Percentiles rank a stretch among this genome's conserved stretches.
phyloP scores from a whole-genome alignment of 192 early-diverging fungal species.

The Coemansia sp. region DNA sequence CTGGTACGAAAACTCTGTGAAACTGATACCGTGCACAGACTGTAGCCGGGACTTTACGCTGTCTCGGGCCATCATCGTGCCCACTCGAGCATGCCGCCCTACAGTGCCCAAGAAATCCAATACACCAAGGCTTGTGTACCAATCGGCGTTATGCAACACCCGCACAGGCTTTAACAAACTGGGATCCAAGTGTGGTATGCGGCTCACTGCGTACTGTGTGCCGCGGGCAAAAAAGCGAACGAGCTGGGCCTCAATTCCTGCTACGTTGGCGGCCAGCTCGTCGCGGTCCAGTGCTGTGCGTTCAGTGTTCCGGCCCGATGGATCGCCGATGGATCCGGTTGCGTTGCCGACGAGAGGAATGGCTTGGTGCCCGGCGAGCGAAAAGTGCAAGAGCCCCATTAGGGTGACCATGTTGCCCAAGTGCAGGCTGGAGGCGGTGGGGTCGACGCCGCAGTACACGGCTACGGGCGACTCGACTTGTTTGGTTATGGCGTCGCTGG shows the following conservation, averaged over 20 bases:
- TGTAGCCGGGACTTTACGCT: slow-evolving; percentile 82
- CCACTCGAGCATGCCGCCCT: slow-evolving; percentile 78
- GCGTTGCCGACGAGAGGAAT: slow-evolving; percentile 89
- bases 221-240: slow-evolving; percentile 67
- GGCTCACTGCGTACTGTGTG: slow-evolving; percentile 30
- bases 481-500: slow-evolving; percentile 41
- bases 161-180: slow-evolving; percentile 51
- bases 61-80: slow-evolving; percentile 83
- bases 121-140: slow-evolving; percentile 72
- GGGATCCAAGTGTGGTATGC: slow-evolving; percentile 30
- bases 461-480: slow-evolving; percentile 15
- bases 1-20: slow-evolving; percentile 97
- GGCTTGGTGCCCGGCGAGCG: slow-evolving; percentile 74
- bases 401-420: slow-evolving; percentile 86
- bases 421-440: slow-evolving; percentile 87
- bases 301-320: slow-evolving; percentile 82
- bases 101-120: slow-evolving; percentile 75
- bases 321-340: slow-evolving; percentile 91
- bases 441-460: slow-evolving; percentile 92
- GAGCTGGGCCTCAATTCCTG: slow-evolving; percentile 71
- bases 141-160: slow-evolving; percentile 78
- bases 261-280: slow-evolving; percentile 62
- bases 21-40: slow-evolving; percentile 83
- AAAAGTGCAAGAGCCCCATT: slow-evolving; percentile 84
- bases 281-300: slow-evolving; percentile 64